Base-by-base conservation (phyloP, 1,284 basidiomycete species). In the Baeospora myosura region DNA sequence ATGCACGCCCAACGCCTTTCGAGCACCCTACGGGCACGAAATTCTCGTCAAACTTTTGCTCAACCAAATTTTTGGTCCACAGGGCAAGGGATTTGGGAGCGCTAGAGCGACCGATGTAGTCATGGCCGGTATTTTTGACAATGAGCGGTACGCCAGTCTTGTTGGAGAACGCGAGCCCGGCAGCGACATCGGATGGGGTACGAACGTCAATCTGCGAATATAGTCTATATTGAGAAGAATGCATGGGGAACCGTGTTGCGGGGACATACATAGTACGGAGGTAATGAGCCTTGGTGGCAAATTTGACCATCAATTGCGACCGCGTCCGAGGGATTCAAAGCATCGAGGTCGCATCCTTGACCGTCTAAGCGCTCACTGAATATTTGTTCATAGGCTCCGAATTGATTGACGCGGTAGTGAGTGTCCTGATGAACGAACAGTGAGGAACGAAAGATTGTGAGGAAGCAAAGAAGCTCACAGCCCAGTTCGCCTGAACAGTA, bases 51-150 rank as follows among this genome's bases (percentile, higher is more conserved):
- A 61, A 61, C 0, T 55, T 14, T n/a, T 12, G 26, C 2, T 21
- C 4, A 5, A 12, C 10, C 5, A 11, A 8, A n/a, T n/a, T 18
- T 28, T 42, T 40, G 52, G 68, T 65, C 68, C 68, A 72, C 16
- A 72, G 54, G 26, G 58, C 64, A 6, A 72, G 49, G 16, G 68
- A 63, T 11, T 57, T 52, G 4, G 66, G 65, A 10, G 64, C 68
- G 39, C 61, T 63, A 44, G 68, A 70, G 12, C 69, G 57, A 24
- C 69, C 68, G 41, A 64, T 62, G 48, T 69, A 71, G 47, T 72
- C 69, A 45, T 72, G 69, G 64, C 72, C 72, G 8, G 70, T 71
- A 50, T 75, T 75, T 47, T 73, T 72, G 17, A 75, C 57, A 3
- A 68, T 65, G 16, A 76, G 47, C 4, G 67, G 69, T 7, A 71